These are phyloP conservation scores for Fusarium luffae DNA, from an alignment of 2,329 filamentous ascomycete species.

Conservation along the genomic window DNA sequence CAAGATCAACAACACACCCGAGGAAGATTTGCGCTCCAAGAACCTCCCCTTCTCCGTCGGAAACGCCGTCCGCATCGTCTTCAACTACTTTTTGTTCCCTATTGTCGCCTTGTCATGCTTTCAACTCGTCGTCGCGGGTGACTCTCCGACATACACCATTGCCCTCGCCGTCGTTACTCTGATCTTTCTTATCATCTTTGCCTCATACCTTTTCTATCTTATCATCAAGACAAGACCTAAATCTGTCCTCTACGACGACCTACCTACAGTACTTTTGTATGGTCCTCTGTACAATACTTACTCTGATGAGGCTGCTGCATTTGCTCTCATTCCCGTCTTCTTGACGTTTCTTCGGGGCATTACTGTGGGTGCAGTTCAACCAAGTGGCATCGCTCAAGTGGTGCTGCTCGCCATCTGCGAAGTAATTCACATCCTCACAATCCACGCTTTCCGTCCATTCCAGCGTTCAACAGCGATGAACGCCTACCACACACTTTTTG, in stretches of 20 bases:
- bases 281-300: slow-evolving; percentile 98
- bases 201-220: slow-evolving; percentile 81
- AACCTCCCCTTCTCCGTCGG: slow-evolving; percentile 88
- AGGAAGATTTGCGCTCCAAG: slow-evolving; percentile 90
- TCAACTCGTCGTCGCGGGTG: slow-evolving; percentile 80
- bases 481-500: slow-evolving; percentile 89
- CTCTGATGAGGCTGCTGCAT: slow-evolving; percentile 90
- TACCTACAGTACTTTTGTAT: slow-evolving; percentile 88
- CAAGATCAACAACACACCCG: slow-evolving; percentile 74
- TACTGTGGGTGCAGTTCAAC: slow-evolving; percentile 91
- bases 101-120: slow-evolving; percentile 89
- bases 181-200: slow-evolving; percentile 76
- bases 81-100: slow-evolving; percentile 92
- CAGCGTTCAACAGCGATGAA: slow-evolving; percentile 96
- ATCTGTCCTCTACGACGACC: slow-evolving; percentile 90
- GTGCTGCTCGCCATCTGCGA: slow-evolving; percentile 94
- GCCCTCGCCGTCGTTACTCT: slow-evolving; percentile 81
- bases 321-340: slow-evolving; percentile 86
- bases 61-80: slow-evolving; percentile 84
- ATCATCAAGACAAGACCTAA: slow-evolving; percentile 85
- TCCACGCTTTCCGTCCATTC: slow-evolving; percentile 91
- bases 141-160: slow-evolving; percentile 76
- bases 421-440: slow-evolving; percentile 85
- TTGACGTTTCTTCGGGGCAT: slow-evolving; percentile 88
- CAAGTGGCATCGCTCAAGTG: slow-evolving; percentile 91